Evolutionary conservation across 225 moss, liverwort and hornwort genomes (phyloP).

Genomic region (Lunularia cruciata): DNA sequence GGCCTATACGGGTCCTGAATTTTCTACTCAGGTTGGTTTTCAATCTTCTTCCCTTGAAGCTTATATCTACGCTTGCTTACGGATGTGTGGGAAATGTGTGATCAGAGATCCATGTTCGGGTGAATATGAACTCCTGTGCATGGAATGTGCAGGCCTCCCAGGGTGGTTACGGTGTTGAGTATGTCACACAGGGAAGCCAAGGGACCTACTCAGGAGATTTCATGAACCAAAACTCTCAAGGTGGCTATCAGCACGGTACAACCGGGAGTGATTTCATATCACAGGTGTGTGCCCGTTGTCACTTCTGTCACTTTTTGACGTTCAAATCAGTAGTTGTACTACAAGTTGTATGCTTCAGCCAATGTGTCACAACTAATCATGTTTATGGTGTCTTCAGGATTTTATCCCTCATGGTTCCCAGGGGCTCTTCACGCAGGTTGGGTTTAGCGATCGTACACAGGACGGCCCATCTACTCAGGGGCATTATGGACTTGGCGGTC

Average conservation of each 20-base stretch:
- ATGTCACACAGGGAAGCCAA: conserved; percentile 78
- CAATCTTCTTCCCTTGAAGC: too few relatives aligned
- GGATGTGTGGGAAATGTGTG: too few relatives aligned
- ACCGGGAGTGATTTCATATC: conserved; percentile 77
- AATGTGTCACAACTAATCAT: neutral
- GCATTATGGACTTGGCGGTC: conserved; percentile 78
- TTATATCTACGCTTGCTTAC: too few relatives aligned
- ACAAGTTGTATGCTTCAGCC: neutral
- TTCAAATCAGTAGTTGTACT: too few relatives aligned
- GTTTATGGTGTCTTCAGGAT: conserved; percentile 55
- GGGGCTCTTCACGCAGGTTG: conserved; percentile 93
- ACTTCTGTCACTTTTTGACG: neutral
- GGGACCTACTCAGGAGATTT: conserved; percentile 72
- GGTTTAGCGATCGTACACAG: conserved; percentile 84
- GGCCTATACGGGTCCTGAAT: conserved; percentile 78
- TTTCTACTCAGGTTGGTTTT: conserved; percentile 67
- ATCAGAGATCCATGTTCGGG: too few relatives aligned
- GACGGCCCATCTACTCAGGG: conserved; percentile 84
- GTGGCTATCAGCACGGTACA: conserved; percentile 67
- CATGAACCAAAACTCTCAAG: conserved; percentile 81
- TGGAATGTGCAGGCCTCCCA: conserved; percentile 41
- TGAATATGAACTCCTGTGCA: too few relatives aligned
- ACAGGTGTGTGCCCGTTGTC: conserved; percentile 47
- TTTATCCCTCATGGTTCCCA: conserved; percentile 89
- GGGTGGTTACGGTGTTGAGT: conserved; percentile 84